phyloP scores from a whole-genome alignment of 1,284 basidiomycete genomes.

The Papiliotrema laurentii region DNA sequence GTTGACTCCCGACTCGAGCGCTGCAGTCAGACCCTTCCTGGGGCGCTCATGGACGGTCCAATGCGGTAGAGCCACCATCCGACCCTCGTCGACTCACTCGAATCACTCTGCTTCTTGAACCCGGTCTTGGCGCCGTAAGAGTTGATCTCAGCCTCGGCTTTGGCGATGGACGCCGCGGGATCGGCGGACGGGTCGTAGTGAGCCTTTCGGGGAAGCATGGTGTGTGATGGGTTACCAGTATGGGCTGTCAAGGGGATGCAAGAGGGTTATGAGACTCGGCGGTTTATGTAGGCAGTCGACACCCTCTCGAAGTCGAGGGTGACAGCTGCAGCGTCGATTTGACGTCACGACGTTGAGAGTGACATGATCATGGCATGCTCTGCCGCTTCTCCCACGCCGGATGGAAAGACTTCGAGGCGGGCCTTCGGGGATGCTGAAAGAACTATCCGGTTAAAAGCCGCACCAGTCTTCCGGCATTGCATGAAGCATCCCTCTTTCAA shows the following conservation, averaged over 20 bases:
- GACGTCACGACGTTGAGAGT: not conserved
- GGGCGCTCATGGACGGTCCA: not conserved
- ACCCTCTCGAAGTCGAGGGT: not conserved
- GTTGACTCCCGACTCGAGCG: constrained; percentile 27
- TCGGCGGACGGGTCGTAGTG: not conserved
- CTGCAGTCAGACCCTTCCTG: constrained; percentile 3
- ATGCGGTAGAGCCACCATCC: not conserved
- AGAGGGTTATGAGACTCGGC: not conserved
- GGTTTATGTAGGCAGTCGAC: not conserved
- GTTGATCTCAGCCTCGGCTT: constrained; percentile 20
- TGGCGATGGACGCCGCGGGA: constrained; percentile 6
- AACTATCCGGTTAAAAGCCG: too few relatives aligned
- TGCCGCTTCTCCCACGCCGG: too few relatives aligned
- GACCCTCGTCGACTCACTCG: constrained; percentile 10
- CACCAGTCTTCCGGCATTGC: too few relatives aligned
- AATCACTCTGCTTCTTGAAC: constrained; percentile 12
- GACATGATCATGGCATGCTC: too few relatives aligned
- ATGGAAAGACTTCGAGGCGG: too few relatives aligned
- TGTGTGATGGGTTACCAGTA: not conserved
- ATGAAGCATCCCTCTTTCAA: too few relatives aligned
- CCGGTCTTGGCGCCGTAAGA: constrained; percentile 13
- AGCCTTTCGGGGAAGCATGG: not conserved
- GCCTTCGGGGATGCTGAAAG: too few relatives aligned
- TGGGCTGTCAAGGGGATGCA: not conserved
- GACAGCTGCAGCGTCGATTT: not conserved